Evolutionary conservation across 441 rosid genomes (phyloP).

Genomic region (Croton setiger): DNA sequence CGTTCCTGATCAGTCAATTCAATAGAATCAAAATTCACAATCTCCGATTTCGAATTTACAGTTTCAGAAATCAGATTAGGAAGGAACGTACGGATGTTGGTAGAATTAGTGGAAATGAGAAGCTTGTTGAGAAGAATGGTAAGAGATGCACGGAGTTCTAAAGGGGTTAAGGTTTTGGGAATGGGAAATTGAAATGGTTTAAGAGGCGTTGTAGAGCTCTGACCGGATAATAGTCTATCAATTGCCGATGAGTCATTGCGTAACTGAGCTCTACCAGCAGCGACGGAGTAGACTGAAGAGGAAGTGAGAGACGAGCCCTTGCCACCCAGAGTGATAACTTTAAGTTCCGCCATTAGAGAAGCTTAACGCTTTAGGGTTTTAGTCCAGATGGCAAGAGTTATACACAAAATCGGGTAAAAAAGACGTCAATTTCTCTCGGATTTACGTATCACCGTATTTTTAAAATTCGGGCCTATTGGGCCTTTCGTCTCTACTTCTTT

Average conservation of each 20-base stretch:
- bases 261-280: constrained; percentile 40
- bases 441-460: no score
- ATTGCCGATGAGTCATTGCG: constrained; percentile 51
- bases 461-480: no score
- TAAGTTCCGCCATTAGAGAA: constrained; percentile 22
- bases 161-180: constrained; percentile 20
- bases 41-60: constrained; percentile 30
- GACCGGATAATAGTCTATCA: constrained; percentile 36
- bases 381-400: no score
- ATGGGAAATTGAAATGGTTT: constrained; percentile 22
- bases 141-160: constrained; percentile 52
- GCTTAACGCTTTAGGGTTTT: no score
- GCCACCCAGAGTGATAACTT: constrained; percentile 50
- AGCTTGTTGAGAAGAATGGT: constrained; percentile 55
- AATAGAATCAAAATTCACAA: background rate
- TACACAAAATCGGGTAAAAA: no score
- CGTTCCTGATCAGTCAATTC: constrained; percentile 49
- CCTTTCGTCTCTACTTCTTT: no score
- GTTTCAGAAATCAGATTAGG: constrained; percentile 27
- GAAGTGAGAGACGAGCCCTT: constrained; percentile 61
- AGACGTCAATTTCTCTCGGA: no score
- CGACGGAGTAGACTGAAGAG: constrained; percentile 40
- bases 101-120: constrained; percentile 35
- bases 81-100: constrained; percentile 35
- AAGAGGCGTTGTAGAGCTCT: constrained; percentile 12